Conservation (phyloP, 306 rosid species). For the Rubus parviflorus region DNA sequence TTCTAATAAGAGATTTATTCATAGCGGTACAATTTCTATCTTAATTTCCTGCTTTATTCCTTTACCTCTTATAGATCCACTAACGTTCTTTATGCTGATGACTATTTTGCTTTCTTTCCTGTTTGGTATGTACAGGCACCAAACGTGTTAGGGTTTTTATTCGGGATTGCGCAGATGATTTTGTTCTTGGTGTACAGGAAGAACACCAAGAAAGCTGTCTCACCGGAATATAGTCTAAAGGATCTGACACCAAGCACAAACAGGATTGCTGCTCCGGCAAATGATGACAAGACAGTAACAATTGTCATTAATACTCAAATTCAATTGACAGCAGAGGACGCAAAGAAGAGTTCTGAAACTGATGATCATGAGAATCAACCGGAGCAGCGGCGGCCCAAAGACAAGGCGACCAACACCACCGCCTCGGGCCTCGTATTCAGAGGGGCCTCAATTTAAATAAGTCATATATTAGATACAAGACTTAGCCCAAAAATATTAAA, state of each 20-base stretch:
- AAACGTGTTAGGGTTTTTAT: slow-evolving; percentile 39
- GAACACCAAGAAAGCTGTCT: slow-evolving; percentile 10
- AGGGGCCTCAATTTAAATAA: neutral
- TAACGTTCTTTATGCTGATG: neutral
- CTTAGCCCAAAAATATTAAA: no score
- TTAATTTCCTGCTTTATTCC: no score
- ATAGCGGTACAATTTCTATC: slow-evolving; percentile 31
- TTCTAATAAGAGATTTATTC: slow-evolving; percentile 35
- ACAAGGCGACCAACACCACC: neutral
- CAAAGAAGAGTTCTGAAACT: neutral
- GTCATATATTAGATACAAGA: no score
- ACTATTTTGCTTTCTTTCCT: neutral
- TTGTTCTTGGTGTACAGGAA: slow-evolving; percentile 33
- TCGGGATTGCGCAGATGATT: slow-evolving; percentile 43
- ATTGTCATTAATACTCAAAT: neutral
- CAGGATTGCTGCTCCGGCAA: neutral
- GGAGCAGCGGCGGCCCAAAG: neutral
- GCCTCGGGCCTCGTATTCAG: neutral
- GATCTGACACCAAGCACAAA: slow-evolving; percentile 13
- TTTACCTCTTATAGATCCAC: neutral
- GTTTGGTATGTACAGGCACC: slow-evolving; percentile 37
- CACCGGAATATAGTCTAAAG: slow-evolving; percentile 21
- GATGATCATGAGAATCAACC: neutral
- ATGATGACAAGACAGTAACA: neutral
- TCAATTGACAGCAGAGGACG: neutral